Percentiles rank a stretch among this genome's conserved stretches.
These are phyloP conservation scores for Trametes sp. DNA, from an alignment of 1,284 basidiomycete species.

Conservation along the genomic window DNA sequence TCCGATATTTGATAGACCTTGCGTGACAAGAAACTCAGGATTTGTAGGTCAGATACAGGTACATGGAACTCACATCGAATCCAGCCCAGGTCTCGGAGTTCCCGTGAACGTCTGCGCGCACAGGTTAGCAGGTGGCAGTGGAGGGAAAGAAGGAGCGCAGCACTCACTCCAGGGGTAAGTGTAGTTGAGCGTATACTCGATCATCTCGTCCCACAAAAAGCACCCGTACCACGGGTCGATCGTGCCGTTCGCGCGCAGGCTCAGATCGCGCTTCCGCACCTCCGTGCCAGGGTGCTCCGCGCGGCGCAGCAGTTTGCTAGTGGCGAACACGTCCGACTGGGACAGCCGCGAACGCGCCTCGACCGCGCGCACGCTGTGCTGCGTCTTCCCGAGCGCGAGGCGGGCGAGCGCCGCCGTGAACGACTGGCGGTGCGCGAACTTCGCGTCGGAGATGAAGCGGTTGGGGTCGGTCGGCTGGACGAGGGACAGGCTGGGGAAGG, in stretches of 20 bases:
- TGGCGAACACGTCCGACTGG: background rate
- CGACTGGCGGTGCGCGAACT: constrained; percentile 12
- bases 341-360: background rate
- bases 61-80: constrained; percentile 34
- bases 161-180: constrained; percentile 70
- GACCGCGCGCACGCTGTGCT: constrained; percentile 3
- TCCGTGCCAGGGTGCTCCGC: background rate
- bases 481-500: constrained; percentile 51
- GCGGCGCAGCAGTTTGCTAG: background rate
- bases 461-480: constrained; percentile 6
- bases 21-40: background rate
- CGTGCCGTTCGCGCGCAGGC: constrained; percentile 38
- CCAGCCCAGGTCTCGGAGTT: constrained; percentile 22
- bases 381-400: background rate
- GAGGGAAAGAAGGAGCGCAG: background rate
- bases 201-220: constrained; percentile 44
- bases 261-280: constrained; percentile 37
- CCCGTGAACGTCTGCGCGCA: constrained; percentile 16
- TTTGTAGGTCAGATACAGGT: background rate
- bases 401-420: constrained; percentile 8
- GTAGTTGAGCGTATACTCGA: constrained; percentile 48
- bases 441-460: background rate
- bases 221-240: constrained; percentile 48
- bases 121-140: background rate
- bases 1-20: constrained; percentile 46